phyloP scores from a whole-genome alignment of 208 protist species.

The Leishmania tropica region DNA sequence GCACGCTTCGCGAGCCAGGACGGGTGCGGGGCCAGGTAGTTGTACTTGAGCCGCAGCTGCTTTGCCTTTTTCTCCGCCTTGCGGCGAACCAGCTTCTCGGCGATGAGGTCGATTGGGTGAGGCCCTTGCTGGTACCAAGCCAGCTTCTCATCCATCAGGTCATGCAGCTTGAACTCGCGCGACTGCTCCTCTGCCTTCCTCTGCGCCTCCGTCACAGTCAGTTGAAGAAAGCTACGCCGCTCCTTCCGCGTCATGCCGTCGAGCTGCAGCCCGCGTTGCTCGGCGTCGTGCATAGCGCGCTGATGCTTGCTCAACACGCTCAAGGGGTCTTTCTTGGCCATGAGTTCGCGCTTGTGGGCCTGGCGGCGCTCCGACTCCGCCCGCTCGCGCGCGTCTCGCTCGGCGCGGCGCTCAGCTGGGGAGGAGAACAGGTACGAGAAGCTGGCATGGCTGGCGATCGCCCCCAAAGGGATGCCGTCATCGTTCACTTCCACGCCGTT shows the following conservation, averaged over 20 bases:
- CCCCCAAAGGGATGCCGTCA: constrained; percentile 29
- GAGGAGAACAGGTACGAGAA: constrained; percentile 89
- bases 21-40: constrained; percentile 83
- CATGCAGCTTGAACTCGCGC: constrained; percentile 71
- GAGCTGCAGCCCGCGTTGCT: constrained; percentile 66
- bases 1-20: constrained; percentile 86
- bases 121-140: constrained; percentile 92
- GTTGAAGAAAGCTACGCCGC: constrained; percentile 66
- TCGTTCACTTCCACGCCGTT: constrained; percentile 17
- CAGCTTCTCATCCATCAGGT: constrained; percentile 83
- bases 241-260: constrained; percentile 89
- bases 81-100: constrained; percentile 75
- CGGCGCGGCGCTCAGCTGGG: constrained; percentile 70
- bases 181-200: constrained; percentile 59
- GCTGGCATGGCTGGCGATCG: constrained; percentile 19
- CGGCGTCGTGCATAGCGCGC: constrained; percentile 55
- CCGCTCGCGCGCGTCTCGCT: constrained; percentile 49
- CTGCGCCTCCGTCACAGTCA: constrained; percentile 74
- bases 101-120: constrained; percentile 84
- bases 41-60: constrained; percentile 80
- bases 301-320: constrained; percentile 81
- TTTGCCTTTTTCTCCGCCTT: constrained; percentile 87
- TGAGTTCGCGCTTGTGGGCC: constrained; percentile 22
- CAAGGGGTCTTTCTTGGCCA: constrained; percentile 38
- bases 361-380: constrained; percentile 30